A percentile compares a stretch with the other conserved stretches of the same genome.
Conservation (phyloP, 768 basidiomycete genomes). For the Boletus reticuloceps region DNA sequence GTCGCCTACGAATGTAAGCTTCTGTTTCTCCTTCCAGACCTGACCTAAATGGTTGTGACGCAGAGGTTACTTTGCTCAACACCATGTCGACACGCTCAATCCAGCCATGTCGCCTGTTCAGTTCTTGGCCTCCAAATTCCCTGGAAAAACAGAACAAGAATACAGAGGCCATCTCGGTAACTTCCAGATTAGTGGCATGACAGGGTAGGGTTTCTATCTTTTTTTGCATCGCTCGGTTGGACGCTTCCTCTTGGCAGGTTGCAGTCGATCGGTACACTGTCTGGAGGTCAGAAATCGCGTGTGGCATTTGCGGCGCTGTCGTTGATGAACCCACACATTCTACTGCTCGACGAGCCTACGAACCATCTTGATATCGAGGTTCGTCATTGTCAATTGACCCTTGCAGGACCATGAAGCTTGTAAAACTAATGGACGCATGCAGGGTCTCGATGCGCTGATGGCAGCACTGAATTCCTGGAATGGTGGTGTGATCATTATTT, state of each 20-base stretch:
- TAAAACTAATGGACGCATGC: not conserved
- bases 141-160: slow-evolving; percentile 94
- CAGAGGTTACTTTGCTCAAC: slow-evolving; percentile 91
- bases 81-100: slow-evolving; percentile 90
- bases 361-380: slow-evolving; percentile 97
- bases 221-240: not conserved
- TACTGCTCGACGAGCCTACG: slow-evolving; percentile 95
- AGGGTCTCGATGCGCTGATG: slow-evolving; percentile 97
- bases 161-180: slow-evolving; percentile 94
- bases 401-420: not conserved
- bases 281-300: slow-evolving; percentile 94
- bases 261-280: slow-evolving; percentile 87
- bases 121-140: slow-evolving; percentile 89
- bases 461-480: slow-evolving; percentile 76
- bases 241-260: slow-evolving; percentile 41
- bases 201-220: slow-evolving; percentile 52
- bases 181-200: slow-evolving; percentile 97
- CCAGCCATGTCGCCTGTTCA: slow-evolving; percentile 89
- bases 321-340: slow-evolving; percentile 84
- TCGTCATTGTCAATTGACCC: not conserved
- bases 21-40: slow-evolving; percentile 1
- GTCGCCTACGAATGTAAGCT: slow-evolving; percentile 81
- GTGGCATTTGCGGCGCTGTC: slow-evolving; percentile 90
- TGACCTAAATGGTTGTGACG: not conserved
- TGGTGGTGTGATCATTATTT: slow-evolving; percentile 89